Percentiles rank a stretch among this genome's conserved stretches.
Evolutionary conservation across 495 filamentous ascomycete species (phyloP).

Genomic region (Penicillium canariense): DNA sequence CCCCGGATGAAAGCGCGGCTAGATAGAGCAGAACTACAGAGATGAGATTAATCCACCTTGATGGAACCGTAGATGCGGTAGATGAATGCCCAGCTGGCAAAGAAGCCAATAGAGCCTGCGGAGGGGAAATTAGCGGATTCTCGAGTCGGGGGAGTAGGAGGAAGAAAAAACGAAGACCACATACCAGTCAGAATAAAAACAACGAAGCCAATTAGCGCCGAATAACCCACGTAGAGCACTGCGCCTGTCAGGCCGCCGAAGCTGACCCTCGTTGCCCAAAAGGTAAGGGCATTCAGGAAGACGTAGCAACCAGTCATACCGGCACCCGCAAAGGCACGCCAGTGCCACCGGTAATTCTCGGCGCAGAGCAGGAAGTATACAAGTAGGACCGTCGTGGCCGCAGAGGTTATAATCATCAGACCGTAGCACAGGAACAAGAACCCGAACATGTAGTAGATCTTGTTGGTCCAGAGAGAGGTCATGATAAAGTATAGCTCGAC

Average conservation of each 20-base stretch:
- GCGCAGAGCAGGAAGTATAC: conserved; percentile 93
- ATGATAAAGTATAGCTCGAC: conserved; percentile 99
- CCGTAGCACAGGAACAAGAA: conserved; percentile 98
- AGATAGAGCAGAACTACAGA: not conserved
- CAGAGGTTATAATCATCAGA: conserved; percentile 94
- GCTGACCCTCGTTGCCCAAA: conserved; percentile 81
- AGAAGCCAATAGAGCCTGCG: conserved; percentile 89
- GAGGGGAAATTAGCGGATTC: conserved; percentile 16
- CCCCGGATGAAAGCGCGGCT: conserved; percentile 6
- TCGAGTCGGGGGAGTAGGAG: conserved; percentile 7
- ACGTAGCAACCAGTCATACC: conserved; percentile 88
- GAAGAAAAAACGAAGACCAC: conserved; percentile 29
- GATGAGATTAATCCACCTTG: conserved; percentile 76
- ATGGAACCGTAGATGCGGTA: conserved; percentile 92
- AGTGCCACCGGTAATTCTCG: conserved; percentile 99
- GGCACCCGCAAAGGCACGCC: conserved; percentile 85
- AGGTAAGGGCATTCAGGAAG: conserved; percentile 81
- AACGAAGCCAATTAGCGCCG: conserved; percentile 79
- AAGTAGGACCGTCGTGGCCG: conserved; percentile 85
- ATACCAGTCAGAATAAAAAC: conserved; percentile 92
- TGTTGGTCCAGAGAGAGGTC: conserved; percentile 94
- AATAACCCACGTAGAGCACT: conserved; percentile 92
- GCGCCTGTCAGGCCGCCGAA: conserved; percentile 81
- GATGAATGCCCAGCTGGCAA: conserved; percentile 90
- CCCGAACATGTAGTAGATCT: conserved; percentile 99